Percentiles rank a stretch among this genome's conserved stretches.
These are phyloP conservation scores for Stephania cephalantha DNA, from an alignment of 164 flowering plant genomes.

Conservation along the genomic window DNA sequence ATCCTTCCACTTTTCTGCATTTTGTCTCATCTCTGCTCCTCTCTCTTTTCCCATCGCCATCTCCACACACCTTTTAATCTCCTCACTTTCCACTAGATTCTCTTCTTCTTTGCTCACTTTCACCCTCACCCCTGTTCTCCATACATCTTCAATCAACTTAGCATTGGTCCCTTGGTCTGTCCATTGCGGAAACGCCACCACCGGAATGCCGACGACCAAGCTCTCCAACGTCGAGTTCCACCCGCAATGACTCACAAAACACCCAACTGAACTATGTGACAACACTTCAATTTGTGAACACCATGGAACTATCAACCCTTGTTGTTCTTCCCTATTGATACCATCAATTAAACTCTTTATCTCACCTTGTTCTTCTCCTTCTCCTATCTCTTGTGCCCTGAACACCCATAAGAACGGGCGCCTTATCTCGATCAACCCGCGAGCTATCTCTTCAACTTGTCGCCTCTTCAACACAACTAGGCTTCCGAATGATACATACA, in stretches of 20 bases:
- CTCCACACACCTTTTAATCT: constrained; percentile 47
- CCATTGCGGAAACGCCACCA: constrained; percentile 48
- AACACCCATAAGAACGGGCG: constrained; percentile 17
- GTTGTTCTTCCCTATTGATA: neutral
- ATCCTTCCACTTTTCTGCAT: constrained; percentile 34
- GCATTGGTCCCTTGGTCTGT: constrained; percentile 55
- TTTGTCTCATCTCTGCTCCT: constrained; percentile 30
- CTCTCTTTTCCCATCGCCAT: constrained; percentile 40
- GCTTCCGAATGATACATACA: constrained; percentile 14
- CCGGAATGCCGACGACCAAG: constrained; percentile 42
- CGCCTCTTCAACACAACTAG: neutral
- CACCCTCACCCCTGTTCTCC: constrained; percentile 45
- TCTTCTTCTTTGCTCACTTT: constrained; percentile 22
- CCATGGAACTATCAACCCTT: constrained; percentile 47
- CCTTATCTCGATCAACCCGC: constrained; percentile 6
- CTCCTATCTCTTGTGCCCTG: constrained; percentile 6
- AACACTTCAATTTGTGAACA: constrained; percentile 53
- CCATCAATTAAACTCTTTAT: neutral
- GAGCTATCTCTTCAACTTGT: constrained; percentile 9
- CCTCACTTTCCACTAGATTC: constrained; percentile 35
- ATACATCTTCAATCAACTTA: constrained; percentile 49
- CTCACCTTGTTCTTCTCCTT: constrained; percentile 3
- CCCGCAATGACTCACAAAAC: constrained; percentile 66
- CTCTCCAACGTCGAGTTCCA: constrained; percentile 68
- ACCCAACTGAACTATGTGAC: constrained; percentile 40